A percentile compares a stretch with the other conserved stretches of the same genome.
phyloP scores from a whole-genome alignment of 805 yeast species.

The Brettanomyces anomalus region DNA sequence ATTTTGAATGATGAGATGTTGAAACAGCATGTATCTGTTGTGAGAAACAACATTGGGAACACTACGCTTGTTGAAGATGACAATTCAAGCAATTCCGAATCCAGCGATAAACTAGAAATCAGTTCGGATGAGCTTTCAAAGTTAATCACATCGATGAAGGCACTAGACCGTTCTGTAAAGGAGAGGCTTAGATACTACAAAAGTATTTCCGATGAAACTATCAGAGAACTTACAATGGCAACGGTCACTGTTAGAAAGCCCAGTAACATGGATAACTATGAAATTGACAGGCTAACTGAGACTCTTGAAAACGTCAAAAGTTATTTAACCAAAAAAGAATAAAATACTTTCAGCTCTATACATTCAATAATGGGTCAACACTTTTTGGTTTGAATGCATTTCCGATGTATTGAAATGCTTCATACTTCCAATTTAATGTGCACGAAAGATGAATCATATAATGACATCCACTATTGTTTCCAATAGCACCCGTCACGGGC shows the following conservation, averaged over 20 bases:
- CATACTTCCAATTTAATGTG: conserved; percentile 80
- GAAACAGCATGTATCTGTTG: conserved; percentile 2
- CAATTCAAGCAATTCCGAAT: conserved; percentile 1
- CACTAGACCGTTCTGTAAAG: conserved; percentile 21
- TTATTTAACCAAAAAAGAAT: too few relatives aligned
- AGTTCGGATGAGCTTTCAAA: conserved; percentile 12
- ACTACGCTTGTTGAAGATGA: conserved; percentile 8
- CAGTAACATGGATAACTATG: too few relatives aligned
- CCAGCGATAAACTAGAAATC: conserved; percentile 2
- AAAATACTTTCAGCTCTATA: conserved; percentile 4
- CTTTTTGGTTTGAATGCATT: conserved; percentile 9
- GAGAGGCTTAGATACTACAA: background rate
- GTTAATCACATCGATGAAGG: conserved; percentile 16
- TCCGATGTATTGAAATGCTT: conserved; percentile 25
- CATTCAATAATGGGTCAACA: conserved; percentile 19
- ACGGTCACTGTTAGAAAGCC: too few relatives aligned
- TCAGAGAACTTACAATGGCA: too few relatives aligned
- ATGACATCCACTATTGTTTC: conserved; percentile 48
- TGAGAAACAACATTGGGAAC: conserved; percentile 8
- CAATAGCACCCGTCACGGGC: conserved; percentile 44
- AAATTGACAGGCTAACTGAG: too few relatives aligned
- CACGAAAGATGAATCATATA: conserved; percentile 70
- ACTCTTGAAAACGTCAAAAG: too few relatives aligned
- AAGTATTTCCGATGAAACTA: too few relatives aligned
- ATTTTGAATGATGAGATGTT: conserved; percentile 12